Conservation (phyloP, 805 yeast species). For the Candida dajiaensis region DNA sequence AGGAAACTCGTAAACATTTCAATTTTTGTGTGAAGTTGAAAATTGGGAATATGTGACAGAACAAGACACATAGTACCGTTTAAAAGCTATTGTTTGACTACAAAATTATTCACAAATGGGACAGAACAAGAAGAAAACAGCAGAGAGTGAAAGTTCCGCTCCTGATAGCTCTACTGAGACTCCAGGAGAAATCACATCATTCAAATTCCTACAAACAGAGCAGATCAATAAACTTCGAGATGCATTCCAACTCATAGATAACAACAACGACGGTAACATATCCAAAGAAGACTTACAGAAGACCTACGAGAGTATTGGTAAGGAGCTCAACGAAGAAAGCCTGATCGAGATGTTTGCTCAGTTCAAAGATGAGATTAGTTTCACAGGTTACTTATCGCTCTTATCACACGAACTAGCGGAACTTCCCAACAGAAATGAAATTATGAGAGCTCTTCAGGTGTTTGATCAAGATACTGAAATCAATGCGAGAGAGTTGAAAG, state of each 20-base stretch:
- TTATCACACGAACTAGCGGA: slow-evolving; percentile 51
- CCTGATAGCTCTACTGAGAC: background rate
- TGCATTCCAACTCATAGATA: slow-evolving; percentile 75
- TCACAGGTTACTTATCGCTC: slow-evolving; percentile 58
- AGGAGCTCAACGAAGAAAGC: slow-evolving; percentile 34
- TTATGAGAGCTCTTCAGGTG: slow-evolving; percentile 53
- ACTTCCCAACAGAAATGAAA: slow-evolving; percentile 45
- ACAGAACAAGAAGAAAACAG: no score
- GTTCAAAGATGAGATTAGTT: slow-evolving; percentile 25
- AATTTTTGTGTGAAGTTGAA: no score
- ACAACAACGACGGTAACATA: slow-evolving; percentile 69
- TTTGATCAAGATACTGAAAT: slow-evolving; percentile 42
- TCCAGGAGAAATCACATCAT: background rate
- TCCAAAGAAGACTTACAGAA: slow-evolving; percentile 48
- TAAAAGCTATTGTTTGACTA: background rate
- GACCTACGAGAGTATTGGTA: slow-evolving; percentile 48
- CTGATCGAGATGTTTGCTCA: slow-evolving; percentile 39
- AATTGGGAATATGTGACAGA: background rate
- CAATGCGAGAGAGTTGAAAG: slow-evolving; percentile 42
- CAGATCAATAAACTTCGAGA: slow-evolving; percentile 65
- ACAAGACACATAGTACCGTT: background rate
- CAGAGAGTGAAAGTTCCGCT: no score
- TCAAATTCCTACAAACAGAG: slow-evolving; percentile 45
- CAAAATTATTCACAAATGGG: no score
- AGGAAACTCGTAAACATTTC: background rate